Evolutionary conservation across 495 filamentous ascomycete genomes (phyloP), one percentile per base, ranked within the genome.

Genomic region (Aspergillus saccharolyticus): DNA sequence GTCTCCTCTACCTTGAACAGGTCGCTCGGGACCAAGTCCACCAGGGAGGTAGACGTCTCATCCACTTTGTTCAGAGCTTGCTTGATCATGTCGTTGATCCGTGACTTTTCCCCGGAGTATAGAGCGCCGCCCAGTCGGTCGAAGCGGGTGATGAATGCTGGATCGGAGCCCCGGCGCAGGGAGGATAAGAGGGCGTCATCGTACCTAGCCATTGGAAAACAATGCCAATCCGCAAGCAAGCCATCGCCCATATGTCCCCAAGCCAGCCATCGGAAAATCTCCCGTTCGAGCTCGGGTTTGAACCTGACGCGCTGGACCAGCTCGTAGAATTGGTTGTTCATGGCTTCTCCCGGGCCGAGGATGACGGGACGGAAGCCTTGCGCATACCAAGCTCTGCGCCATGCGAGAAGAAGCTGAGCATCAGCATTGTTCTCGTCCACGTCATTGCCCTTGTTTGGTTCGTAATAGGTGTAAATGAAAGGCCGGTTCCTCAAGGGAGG

Each of bases 161-260:
- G 84, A 62, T 86, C 89, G 57, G 88, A 80, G 39, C 89, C 90
- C 8, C 85, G 78, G 46, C 93, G 85, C 25, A 97, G 76, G 54
- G 83, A 85, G 0, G 79, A 71, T 43, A 98, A 74, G 8, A 91
- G 72, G 4, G 80, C 64, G 60, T 96, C 91, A 58, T 94, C 83
- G 60, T 84, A 82, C 53, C 83, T 66, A 1, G 82, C 91, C 92
- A 97, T 97, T 16, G 94, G 94, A 52, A 96, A 82, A 25, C 90
- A 82, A 8, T 84, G 76, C 74, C 88, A 88, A 66, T 94, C 85
- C 19, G 87, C 83, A 10, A 98, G 79, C 17, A 96, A 70, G 4
- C 94, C 94, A 25, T 85, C 84, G n/a, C 88, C 86, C 89, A 96
- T 95, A 54, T 88, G 84, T 18, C 89, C 90, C 92, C 92, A 98